Evolutionary conservation across 1,284 basidiomycete species (phyloP).

Genomic region (Xanthoconium separans): DNA sequence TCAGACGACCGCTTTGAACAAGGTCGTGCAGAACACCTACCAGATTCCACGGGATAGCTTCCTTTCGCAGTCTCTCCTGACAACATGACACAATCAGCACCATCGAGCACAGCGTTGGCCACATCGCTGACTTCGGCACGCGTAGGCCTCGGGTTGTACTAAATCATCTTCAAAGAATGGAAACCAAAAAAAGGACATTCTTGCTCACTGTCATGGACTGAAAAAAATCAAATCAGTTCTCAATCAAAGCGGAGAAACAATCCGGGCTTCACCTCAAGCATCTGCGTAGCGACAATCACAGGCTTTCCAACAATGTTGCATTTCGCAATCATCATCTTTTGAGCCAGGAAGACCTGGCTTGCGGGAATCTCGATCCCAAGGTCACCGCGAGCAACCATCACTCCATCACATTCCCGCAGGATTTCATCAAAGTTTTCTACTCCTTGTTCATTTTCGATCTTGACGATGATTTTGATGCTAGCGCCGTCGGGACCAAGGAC

Average conservation of each 20-base stretch:
- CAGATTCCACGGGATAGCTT: constrained; percentile 89
- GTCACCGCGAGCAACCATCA: constrained; percentile 99
- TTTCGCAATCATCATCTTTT: constrained; percentile 99
- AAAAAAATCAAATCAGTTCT: constrained; percentile 13
- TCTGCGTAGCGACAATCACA: constrained; percentile 98
- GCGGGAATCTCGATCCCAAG: constrained; percentile 98
- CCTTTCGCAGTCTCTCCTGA: constrained; percentile 98
- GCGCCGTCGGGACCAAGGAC: constrained; percentile 91
- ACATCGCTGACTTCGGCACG: constrained; percentile 98
- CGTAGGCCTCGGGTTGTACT: constrained; percentile 96
- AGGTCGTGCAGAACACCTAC: constrained; percentile 42
- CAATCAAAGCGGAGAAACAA: background rate
- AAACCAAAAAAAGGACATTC: background rate
- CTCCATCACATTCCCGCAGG: constrained; percentile 88
- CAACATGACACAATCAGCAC: constrained; percentile 98
- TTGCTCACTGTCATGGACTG: constrained; percentile 87
- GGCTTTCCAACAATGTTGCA: constrained; percentile 97
- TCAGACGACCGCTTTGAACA: constrained; percentile 14
- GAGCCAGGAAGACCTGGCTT: constrained; percentile 95
- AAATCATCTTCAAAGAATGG: constrained; percentile 16
- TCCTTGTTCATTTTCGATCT: constrained; percentile 98
- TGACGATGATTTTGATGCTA: constrained; percentile 96
- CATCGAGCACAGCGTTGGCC: constrained; percentile 96
- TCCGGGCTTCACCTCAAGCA: constrained; percentile 81
- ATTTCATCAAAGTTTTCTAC: constrained; percentile 98